Evolutionary conservation across 2,329 filamentous ascomycete genomes (phyloP).

Genomic region (Phaeosphaeria sp.): DNA sequence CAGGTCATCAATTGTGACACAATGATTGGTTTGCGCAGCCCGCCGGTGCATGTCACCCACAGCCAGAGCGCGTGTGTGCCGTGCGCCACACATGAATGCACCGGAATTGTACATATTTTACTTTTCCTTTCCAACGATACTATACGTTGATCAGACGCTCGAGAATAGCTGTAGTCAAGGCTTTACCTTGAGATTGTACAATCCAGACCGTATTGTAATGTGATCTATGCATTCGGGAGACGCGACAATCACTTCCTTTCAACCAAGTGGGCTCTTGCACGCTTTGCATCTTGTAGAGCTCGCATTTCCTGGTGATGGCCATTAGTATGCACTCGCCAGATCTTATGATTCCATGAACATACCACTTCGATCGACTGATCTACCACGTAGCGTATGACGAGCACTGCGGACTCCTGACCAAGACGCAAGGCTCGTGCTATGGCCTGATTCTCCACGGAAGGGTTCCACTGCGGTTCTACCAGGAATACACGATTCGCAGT

Average conservation of each 20-base stretch:
- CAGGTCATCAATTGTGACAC: background rate
- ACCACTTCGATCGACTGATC: conserved; percentile 55
- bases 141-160: background rate
- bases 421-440: conserved; percentile 58
- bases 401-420: conserved; percentile 53
- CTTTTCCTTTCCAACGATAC: conserved; percentile 1
- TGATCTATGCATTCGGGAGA: background rate
- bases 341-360: conserved; percentile 9
- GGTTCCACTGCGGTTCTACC: conserved; percentile 64
- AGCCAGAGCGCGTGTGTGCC: background rate
- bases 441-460: conserved; percentile 60
- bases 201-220: background rate
- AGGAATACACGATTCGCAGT: conserved; percentile 58
- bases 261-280: conserved; percentile 14
- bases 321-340: background rate
- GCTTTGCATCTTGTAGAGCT: conserved; percentile 43
- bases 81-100: background rate
- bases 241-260: background rate
- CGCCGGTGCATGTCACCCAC: background rate
- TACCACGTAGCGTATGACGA: conserved; percentile 56
- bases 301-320: conserved; percentile 41
- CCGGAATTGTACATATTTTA: background rate
- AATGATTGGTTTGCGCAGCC: background rate
- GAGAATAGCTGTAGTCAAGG: background rate
- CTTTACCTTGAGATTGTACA: background rate